Base-by-base conservation (phyloP, 2,329 filamentous ascomycete species). In the Xenosphaeropsis pyriputrescens region DNA sequence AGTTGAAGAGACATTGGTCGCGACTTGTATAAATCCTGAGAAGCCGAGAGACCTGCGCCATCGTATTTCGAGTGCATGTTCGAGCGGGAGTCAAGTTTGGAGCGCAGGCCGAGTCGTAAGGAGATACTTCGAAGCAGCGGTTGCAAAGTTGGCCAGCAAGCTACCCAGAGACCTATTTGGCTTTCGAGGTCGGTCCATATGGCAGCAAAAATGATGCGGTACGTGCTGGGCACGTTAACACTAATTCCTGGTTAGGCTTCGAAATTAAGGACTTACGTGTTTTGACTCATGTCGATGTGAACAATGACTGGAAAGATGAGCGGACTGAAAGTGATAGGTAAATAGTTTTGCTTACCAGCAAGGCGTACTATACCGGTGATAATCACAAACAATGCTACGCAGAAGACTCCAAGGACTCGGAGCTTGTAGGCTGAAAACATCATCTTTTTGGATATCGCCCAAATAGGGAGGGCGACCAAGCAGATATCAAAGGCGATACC, bases 111-210 rank as follows among this genome's bases (percentile, higher is more conserved):
- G 14, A 61, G 49, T 26, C 45, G 47, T 42, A 39, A 44, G 1
- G 46, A 45, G 14, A 54, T 16, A n/a, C 51, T 39, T n/a, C 59
- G 55, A 6, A 60, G 40, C 13, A 63, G 39, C 2, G 59, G 58
- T 30, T 63, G 59, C 9, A 63, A 43, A 2, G 60, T 52, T 4
- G 60, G 59, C 30, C 63, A 58, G 41, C 59, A 64, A 11, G 53
- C 51, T 34, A 58, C 58, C 60, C 61, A 64, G 19, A 64, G 48
- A n/a, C 60, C 62, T 32, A 59, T 48, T 41, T 64, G 60, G 32
- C 55, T 51, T 43, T 64, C 61, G 5, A 62, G 46, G 36, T 60
- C 55, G 6, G 59, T 62, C 60, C 58, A 64, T 7, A 56, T 45
- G 19, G 49, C 52, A n/a, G 56, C 50, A 5, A 44, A 53, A 12